Base-by-base conservation (phyloP, 192 early-diverging fungal genomes). In the Backusella luteola region DNA sequence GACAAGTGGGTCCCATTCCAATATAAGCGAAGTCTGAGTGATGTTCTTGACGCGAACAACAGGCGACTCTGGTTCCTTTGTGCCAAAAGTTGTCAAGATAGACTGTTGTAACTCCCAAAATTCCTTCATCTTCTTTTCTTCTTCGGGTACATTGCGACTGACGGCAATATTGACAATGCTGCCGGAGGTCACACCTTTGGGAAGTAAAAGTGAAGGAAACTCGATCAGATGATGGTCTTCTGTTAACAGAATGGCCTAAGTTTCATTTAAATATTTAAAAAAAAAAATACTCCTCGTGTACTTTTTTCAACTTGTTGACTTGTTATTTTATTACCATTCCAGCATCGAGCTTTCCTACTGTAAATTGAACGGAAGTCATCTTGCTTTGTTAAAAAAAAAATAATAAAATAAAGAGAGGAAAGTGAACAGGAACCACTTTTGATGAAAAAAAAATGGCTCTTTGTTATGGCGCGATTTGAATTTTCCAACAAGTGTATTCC, bases 201-300 rank as follows among this genome's bases (percentile, higher is more conserved):
- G 98, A 66, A 99, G 87, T 29, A 99, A 93, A 11, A 97, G 86
- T 7, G 98, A 93, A 2, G 98, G 98, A 77, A 99, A 99, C 84
- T 99, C 98, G 73, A 99, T 96, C 23, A 98, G 88, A 85, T 99
- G 98, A 88, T 99, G 95, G 83, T 98, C 95, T 78, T 96, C 96
- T 34, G 98, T 98, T 59, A 99, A 85, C 49, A 99, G 87, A 78
- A 97, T 94, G 35, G 96, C 94, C 85, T 86, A 66, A 3, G 23
- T 17, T 49, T 39, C 38, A 39, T 39, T 39, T 52, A 32, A 71
- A 70, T 39, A 39, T 4, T 32, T 29, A 32, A 9, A 34, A 26
- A 32, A 29, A 14, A 17, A 17, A 23, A 23, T 34, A 14, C 23
- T 14, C 9, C 38, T 36, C n/a, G 14, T 32, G 32, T 32, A 32